Evolutionary conservation across 768 basidiomycete species (phyloP), one percentile per base, ranked within the genome.

Genomic region (Artomyces pyxidatus): DNA sequence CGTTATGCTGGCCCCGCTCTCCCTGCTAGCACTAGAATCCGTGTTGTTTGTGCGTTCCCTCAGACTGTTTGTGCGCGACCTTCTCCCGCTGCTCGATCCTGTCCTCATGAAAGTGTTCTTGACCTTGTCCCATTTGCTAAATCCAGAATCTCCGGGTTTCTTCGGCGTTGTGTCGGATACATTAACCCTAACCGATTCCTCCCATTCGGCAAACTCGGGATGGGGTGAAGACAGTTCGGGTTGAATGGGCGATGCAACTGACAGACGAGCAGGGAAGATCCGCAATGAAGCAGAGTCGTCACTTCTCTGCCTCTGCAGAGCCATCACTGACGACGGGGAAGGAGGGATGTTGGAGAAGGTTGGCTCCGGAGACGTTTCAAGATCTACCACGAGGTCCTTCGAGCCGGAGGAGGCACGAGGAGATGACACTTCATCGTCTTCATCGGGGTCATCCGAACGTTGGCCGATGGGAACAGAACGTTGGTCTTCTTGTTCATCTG

Each of bases 1-100:
- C 28, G 56, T 51, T 37, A 55, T 14, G 30, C 56, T 57, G 14
- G 56, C 50, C 61, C 65, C 45, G 54, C 59, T 48, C 62, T 51
- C 56, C 9, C 50, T 51, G 56, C 56, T 57, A 22, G 38, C 45
- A 29, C 47, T 43, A 4, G 55, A 51, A 58, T 87, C 85, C 3
- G 81, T 81, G 50, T 83, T 72, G 61, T 82, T 69, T 50, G 84
- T 80, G 42, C 84, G 79, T 40, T 76, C 75, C 37, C 73, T 73
- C 48, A 88, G 76, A 59, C 85, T 88, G 58, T 89, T 88, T 35
- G 83, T 81, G 35, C 88, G 81, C 45, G 87, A 88, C 42, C 88
- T 81, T 57, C 86, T 77, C 7, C 88, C 87, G 45, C 67, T 73
- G 45, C 73, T 75, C 37, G 87, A 87, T 29, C 73, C 76, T 23